Base-by-base conservation (phyloP, 805 yeast species). In the Wickerhamiella galacta region DNA sequence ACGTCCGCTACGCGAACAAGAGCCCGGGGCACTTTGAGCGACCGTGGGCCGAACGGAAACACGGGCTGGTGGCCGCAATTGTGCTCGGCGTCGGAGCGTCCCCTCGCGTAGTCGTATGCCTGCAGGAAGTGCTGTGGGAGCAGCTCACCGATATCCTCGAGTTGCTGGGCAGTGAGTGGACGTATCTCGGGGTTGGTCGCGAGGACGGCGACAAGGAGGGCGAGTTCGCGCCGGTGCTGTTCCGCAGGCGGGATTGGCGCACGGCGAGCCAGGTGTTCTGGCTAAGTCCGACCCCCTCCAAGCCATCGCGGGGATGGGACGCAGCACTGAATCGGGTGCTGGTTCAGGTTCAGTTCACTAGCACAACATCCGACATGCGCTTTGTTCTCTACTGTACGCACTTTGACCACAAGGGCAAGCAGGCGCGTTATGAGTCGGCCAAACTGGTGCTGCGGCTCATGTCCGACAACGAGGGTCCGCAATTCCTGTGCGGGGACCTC, bases 401-500 rank as follows among this genome's bases (percentile, higher is more conserved):
- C 44, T 52, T 64, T 34, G 75, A 69, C 41, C 66, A 66, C 35
- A 51, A 51, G 29, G 68, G 72, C 7, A 57, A 49, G 16, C 52
- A 42, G 1, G 66, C 71, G n/a, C 50, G 73, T 37, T 41, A 47
- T 17, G 59, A 63, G 32, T 59, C 68, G 4, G 64, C 67, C 4
- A 58, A 62, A 27, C 39, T 67, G 37, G 59, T 64, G 28, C 53
- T 58, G 10, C 16, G 33, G 11, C 36, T 37, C 23, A 41, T 46
- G 20, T 46, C 44, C 7, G 54, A 52, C 8, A 49, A 52, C 16
- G 61, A 39, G 55, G 55, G 53, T 15, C 59, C 63, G 2, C 58
- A 62, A 2, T 52, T 68, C 31, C 51, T 71, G n/a, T 52, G 60
- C 11, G 77, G 77, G 3, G 76, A 70, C 45, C 66, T 72, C 52